Base-by-base conservation (phyloP, 1,284 basidiomycete genomes). In the Puccinia brachypodii region DNA sequence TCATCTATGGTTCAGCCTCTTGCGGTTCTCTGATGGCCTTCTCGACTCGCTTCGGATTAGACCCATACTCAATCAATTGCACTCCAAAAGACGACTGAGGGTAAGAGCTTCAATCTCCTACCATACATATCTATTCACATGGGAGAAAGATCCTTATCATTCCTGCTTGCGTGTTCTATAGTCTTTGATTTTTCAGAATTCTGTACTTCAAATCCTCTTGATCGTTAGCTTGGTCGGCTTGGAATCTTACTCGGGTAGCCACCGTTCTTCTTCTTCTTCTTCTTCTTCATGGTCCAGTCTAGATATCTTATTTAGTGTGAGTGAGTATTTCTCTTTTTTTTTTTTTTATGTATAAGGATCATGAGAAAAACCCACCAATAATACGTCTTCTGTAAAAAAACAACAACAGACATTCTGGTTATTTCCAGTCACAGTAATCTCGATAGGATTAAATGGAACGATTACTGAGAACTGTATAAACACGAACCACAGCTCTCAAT, bases 341-440 rank as follows among this genome's bases (percentile, higher is more conserved):
- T 60, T 1, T 28, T 58, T 60, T 28, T 28, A 2, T 42, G 13
- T n/a, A n/a, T n/a, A n/a, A n/a, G n/a, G n/a, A n/a, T n/a, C n/a
- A n/a, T n/a, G n/a, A n/a, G n/a, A n/a, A n/a, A n/a, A n/a, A n/a
- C n/a, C n/a, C n/a, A n/a, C n/a, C n/a, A n/a, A n/a, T n/a, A n/a
- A n/a, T n/a, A n/a, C n/a, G n/a, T n/a, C n/a, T n/a, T n/a, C n/a
- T n/a, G n/a, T n/a, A n/a, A n/a, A n/a, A n/a, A n/a, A n/a, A n/a
- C n/a, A n/a, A 19, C 4, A 13, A 16, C 31, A 75, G 73, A 42
- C n/a, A 44, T 75, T 60, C 56, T 75, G 73, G 73, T 47, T 75
- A 40, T 60, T 75, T 42, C 73, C 73, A 7, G 47, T 75, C 25
- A 7, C n/a, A 16, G 7, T 62, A 9, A 62, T 62, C 11, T 75